Evolutionary conservation across 1,284 basidiomycete genomes (phyloP).

Genomic region (Meira miltonrushii): DNA sequence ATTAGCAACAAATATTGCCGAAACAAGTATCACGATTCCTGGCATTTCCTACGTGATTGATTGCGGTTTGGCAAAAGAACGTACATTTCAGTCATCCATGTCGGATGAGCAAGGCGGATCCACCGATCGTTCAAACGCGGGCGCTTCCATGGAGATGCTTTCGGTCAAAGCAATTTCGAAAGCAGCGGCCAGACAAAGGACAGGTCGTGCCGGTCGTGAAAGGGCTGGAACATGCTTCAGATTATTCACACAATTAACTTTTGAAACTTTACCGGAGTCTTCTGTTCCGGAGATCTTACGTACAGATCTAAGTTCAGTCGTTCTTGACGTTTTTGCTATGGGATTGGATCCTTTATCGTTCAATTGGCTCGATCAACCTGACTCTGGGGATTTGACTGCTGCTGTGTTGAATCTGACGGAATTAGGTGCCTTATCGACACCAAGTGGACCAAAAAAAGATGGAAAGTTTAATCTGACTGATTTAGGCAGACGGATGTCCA

Average conservation of each 20-base stretch:
- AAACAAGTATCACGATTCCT: constrained; percentile 95
- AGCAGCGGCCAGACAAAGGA: constrained; percentile 40
- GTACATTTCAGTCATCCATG: constrained; percentile 55
- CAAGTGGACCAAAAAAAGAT: neutral
- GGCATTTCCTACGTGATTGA: constrained; percentile 94
- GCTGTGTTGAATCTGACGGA: constrained; percentile 40
- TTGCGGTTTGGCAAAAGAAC: constrained; percentile 78
- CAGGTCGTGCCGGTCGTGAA: constrained; percentile 47
- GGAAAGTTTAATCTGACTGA: constrained; percentile 29
- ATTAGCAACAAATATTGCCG: constrained; percentile 63
- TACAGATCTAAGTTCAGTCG: constrained; percentile 36
- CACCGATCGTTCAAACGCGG: neutral
- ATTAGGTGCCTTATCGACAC: constrained; percentile 48
- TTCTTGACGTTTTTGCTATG: constrained; percentile 41
- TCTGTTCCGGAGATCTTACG: constrained; percentile 42
- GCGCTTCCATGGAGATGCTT: constrained; percentile 38
- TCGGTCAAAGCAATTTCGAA: constrained; percentile 40
- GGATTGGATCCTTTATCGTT: constrained; percentile 45
- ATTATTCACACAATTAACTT: constrained; percentile 38
- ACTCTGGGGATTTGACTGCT: constrained; percentile 24
- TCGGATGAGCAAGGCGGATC: constrained; percentile 1
- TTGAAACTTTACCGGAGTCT: constrained; percentile 21
- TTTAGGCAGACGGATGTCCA: constrained; percentile 40
- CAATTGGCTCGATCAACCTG: constrained; percentile 46
- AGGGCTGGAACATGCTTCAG: constrained; percentile 43